Evolutionary conservation across 2,329 filamentous ascomycete species (phyloP).

Genomic region (Drechslerella stenobrocha): DNA sequence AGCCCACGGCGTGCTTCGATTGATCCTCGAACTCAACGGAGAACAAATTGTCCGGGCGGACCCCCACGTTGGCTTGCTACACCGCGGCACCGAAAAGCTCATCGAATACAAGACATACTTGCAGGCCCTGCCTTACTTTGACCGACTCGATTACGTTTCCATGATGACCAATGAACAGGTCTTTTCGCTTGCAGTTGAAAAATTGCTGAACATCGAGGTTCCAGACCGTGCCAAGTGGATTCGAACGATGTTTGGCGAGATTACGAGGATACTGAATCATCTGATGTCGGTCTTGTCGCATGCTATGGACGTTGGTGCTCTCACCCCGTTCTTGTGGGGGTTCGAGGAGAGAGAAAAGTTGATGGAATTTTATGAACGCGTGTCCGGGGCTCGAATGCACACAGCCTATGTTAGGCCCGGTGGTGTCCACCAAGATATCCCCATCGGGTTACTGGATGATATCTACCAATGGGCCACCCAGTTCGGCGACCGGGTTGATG

Average conservation of each 20-base stretch:
- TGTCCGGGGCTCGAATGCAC: constrained; percentile 95
- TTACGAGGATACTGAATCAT: constrained; percentile 93
- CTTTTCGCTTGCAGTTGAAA: constrained; percentile 93
- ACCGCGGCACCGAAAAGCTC: constrained; percentile 97
- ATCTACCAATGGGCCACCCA: constrained; percentile 99
- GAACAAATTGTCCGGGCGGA: constrained; percentile 97
- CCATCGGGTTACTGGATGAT: constrained; percentile 89
- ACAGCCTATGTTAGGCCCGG: constrained; percentile 95
- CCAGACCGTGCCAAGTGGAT: constrained; percentile 96
- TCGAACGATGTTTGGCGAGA: constrained; percentile 89
- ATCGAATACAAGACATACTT: constrained; percentile 99
- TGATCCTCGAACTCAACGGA: constrained; percentile 96
- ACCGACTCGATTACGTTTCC: constrained; percentile 96
- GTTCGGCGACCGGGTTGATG: constrained; percentile 96
- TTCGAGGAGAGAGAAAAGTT: constrained; percentile 99
- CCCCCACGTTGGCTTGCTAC: constrained; percentile 92
- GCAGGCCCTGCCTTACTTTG: constrained; percentile 97
- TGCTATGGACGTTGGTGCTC: constrained; percentile 74
- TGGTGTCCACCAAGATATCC: constrained; percentile 93
- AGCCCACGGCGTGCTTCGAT: constrained; percentile 92
- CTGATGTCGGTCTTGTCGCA: constrained; percentile 90
- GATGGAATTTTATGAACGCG: constrained; percentile 99
- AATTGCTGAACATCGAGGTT: constrained; percentile 94
- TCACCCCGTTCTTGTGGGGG: constrained; percentile 98
- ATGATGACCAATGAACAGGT: constrained; percentile 99